A percentile compares a stretch with the other conserved stretches of the same genome.
These are phyloP conservation scores for Ophiosphaerella korrae DNA, from an alignment of 2,329 filamentous ascomycete genomes.

Conservation along the genomic window DNA sequence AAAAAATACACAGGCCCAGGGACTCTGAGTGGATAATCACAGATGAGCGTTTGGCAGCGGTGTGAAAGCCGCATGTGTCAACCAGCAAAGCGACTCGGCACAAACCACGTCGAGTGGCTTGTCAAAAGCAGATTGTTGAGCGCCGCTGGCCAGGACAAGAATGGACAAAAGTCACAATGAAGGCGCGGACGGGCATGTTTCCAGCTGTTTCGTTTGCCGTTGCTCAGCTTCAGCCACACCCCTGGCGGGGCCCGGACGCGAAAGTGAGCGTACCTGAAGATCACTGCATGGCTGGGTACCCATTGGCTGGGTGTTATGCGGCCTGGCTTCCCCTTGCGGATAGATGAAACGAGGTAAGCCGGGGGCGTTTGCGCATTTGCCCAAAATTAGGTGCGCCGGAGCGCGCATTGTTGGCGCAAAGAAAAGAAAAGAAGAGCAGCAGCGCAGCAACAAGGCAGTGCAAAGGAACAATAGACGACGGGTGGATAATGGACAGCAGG, in stretches of 20 bases:
- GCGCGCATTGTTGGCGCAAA: background rate
- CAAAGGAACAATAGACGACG: no score
- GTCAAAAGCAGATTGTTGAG: background rate
- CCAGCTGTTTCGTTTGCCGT: slow-evolving; percentile 25
- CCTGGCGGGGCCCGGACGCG: slow-evolving; percentile 18
- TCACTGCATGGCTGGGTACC: slow-evolving; percentile 24
- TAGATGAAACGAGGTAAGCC: slow-evolving; percentile 38
- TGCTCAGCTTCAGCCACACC: slow-evolving; percentile 24
- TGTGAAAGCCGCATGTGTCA: background rate
- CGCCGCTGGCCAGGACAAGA: slow-evolving; percentile 5
- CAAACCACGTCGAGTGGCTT: no score
- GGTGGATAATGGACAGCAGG: no score
- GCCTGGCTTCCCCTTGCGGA: slow-evolving; percentile 29
- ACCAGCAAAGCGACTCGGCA: no score
- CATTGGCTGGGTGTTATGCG: slow-evolving; percentile 26
- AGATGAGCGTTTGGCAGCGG: no score
- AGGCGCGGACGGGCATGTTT: slow-evolving; percentile 21
- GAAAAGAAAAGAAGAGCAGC: slow-evolving; percentile 2
- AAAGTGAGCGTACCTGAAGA: slow-evolving; percentile 35
- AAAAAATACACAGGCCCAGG: background rate
- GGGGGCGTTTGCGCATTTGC: slow-evolving; percentile 19
- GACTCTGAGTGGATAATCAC: slow-evolving; percentile 16
- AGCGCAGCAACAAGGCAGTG: no score
- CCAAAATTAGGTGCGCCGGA: slow-evolving; percentile 25
- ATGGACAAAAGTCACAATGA: slow-evolving; percentile 11